Evolutionary conservation across 2,329 filamentous ascomycete species (phyloP).

Genomic region (Corniculantispora saksenae): DNA sequence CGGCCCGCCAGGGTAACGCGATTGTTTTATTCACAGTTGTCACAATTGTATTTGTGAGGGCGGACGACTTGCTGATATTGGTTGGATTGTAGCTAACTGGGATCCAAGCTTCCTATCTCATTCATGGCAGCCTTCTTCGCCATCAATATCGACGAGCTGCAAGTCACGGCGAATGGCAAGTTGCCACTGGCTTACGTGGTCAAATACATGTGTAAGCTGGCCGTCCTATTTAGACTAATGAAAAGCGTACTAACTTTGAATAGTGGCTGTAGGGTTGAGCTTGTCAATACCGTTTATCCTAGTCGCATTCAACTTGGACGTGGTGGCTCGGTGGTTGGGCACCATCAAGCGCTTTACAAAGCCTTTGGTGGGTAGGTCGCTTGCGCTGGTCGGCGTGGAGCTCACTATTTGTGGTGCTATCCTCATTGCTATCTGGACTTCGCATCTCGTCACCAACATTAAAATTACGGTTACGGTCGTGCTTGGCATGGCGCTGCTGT

Average conservation of each 20-base stretch:
- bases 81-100: background rate
- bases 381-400: background rate
- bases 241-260: background rate
- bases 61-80: background rate
- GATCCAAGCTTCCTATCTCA: constrained; percentile 29
- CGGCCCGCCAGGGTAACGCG: constrained; percentile 29
- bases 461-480: background rate
- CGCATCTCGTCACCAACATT: background rate
- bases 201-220: constrained; percentile 18
- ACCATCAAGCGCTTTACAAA: background rate
- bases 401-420: background rate
- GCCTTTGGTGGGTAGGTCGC: background rate
- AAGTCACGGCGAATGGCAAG: constrained; percentile 8
- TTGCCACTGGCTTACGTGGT: constrained; percentile 20
- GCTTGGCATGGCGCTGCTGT: background rate
- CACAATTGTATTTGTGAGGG: constrained; percentile 36
- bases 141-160: constrained; percentile 6
- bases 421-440: background rate
- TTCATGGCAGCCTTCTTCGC: constrained; percentile 33
- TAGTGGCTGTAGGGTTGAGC: constrained; percentile 17
- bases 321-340: background rate
- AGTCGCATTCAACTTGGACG: constrained; percentile 17
- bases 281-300: constrained; percentile 18
- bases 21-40: constrained; percentile 37
- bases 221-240: background rate